Percentiles rank a stretch among this genome's conserved stretches.
Conservation (phyloP, 805 yeast genomes). For the Saccharomycopsis sp. region DNA sequence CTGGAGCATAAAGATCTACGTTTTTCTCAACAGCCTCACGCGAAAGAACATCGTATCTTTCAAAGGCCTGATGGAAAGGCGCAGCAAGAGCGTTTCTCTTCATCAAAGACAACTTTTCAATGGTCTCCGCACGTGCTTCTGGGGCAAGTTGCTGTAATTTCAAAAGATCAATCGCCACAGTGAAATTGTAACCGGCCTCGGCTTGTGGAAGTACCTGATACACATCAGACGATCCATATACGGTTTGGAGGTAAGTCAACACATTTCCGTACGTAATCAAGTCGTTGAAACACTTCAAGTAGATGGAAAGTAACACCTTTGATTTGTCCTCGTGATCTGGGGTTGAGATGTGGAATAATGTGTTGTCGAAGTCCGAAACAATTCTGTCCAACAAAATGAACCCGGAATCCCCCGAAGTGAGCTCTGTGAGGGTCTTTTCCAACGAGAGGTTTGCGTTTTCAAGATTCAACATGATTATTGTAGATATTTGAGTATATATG, state of each 20-base stretch:
- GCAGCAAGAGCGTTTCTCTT: conserved; percentile 88
- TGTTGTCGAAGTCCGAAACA: conserved; percentile 92
- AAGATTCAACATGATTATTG: conserved; percentile 63
- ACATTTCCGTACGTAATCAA: conserved; percentile 59
- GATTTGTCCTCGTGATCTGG: conserved; percentile 55
- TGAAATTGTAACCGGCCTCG: conserved; percentile 79
- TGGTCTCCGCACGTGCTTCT: conserved; percentile 35
- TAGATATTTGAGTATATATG: not conserved
- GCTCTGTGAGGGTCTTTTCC: conserved; percentile 71
- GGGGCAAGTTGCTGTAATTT: conserved; percentile 34
- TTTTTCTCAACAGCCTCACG: conserved; percentile 31
- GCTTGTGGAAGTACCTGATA: conserved; percentile 34
- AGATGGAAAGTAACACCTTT: conserved; percentile 57
- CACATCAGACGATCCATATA: conserved; percentile 45
- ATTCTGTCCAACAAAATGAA: conserved; percentile 70
- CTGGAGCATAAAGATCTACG: conserved; percentile 34
- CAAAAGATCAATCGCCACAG: conserved; percentile 53
- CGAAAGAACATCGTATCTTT: conserved; percentile 65
- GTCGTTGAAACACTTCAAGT: conserved; percentile 73
- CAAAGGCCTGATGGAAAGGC: conserved; percentile 84
- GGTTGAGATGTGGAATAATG: conserved; percentile 89
- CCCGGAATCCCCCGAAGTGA: conserved; percentile 25
- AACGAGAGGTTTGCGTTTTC: conserved; percentile 79
- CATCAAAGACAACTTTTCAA: conserved; percentile 62
- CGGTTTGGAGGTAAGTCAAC: conserved; percentile 34